Percentiles rank a stretch among this genome's conserved stretches.
phyloP scores from a whole-genome alignment of 139 green algal genomes.

The Monoraphidium neglectum region DNA sequence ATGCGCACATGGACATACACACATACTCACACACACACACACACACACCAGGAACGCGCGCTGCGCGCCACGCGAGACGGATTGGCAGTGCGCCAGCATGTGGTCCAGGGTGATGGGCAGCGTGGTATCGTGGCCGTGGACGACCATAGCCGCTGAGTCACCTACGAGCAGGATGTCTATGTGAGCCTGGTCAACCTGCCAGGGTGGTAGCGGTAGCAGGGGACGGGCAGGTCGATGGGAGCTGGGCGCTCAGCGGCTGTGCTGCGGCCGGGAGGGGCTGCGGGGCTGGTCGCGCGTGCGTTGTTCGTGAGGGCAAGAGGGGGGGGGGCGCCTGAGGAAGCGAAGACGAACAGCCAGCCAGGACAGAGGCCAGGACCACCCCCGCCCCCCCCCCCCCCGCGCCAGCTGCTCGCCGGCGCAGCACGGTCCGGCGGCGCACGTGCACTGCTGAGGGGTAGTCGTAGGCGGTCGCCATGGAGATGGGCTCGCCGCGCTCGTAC shows the following conservation, averaged over 20 bases:
- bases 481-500: constrained; percentile 72
- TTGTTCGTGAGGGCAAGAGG: too few species aligned
- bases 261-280: too few species aligned
- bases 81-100: constrained; percentile 94
- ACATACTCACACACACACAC: not conserved
- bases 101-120: constrained; percentile 96
- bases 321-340: too few species aligned
- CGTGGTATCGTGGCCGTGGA: constrained; percentile 99
- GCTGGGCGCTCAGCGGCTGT: not conserved
- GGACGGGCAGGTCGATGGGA: too few species aligned
- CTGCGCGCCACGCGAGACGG: constrained; percentile 80
- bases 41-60: constrained; percentile 69
- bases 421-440: too few species aligned
- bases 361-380: too few species aligned
- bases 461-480: constrained; percentile 98
- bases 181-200: constrained; percentile 87
- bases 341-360: too few species aligned
- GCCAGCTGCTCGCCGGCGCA: too few species aligned
- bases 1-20: too few species aligned
- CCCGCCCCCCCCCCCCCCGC: too few species aligned
- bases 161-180: constrained; percentile 97
- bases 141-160: constrained; percentile 96
- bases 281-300: too few species aligned
- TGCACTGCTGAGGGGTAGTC: constrained; percentile 99
- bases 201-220: too few species aligned